phyloP scores from a whole-genome alignment of 2,329 filamentous ascomycete genomes.

The Epichloe brachyelytri region DNA sequence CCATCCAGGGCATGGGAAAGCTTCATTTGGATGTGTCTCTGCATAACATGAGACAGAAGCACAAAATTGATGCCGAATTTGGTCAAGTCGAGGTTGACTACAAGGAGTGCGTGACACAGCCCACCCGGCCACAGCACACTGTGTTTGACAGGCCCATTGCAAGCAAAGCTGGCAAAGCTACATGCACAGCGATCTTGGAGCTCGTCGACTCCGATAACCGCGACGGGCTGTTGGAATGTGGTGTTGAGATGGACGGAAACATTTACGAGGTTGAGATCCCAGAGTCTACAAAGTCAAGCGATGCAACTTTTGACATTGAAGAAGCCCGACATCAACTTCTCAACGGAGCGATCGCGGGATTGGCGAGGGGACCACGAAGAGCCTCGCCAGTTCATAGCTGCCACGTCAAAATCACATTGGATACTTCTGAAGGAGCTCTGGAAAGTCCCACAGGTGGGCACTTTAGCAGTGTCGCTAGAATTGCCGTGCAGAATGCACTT shows the following conservation, averaged over 20 bases:
- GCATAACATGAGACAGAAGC: slow-evolving; percentile 75
- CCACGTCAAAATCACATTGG: slow-evolving; percentile 55
- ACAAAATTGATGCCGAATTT: slow-evolving; percentile 78
- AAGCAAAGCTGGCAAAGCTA: slow-evolving; percentile 65
- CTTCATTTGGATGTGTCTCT: slow-evolving; percentile 88
- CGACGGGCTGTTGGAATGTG: slow-evolving; percentile 26
- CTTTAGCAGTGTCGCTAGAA: slow-evolving; percentile 48
- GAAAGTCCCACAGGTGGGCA: slow-evolving; percentile 52
- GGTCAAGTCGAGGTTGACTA: slow-evolving; percentile 93
- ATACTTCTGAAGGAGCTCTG: slow-evolving; percentile 42
- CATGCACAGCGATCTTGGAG: slow-evolving; percentile 55
- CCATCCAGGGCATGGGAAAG: slow-evolving; percentile 91
- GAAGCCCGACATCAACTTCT: slow-evolving; percentile 48
- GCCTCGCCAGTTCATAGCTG: slow-evolving; percentile 70
- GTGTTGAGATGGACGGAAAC: slow-evolving; percentile 56
- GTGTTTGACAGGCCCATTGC: slow-evolving; percentile 70
- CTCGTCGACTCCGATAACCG: slow-evolving; percentile 37
- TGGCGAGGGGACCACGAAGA: slow-evolving; percentile 73
- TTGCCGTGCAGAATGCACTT: slow-evolving; percentile 57
- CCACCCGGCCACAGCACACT: slow-evolving; percentile 43
- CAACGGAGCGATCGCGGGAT: slow-evolving; percentile 70
- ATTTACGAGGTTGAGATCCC: slow-evolving; percentile 42
- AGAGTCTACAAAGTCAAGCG: slow-evolving; percentile 35
- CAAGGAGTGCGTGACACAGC: slow-evolving; percentile 60
- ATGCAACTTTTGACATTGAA: slow-evolving; percentile 34